Evolutionary conservation across 2,329 filamentous ascomycete species (phyloP).

Genomic region (Fusarium scirpi): DNA sequence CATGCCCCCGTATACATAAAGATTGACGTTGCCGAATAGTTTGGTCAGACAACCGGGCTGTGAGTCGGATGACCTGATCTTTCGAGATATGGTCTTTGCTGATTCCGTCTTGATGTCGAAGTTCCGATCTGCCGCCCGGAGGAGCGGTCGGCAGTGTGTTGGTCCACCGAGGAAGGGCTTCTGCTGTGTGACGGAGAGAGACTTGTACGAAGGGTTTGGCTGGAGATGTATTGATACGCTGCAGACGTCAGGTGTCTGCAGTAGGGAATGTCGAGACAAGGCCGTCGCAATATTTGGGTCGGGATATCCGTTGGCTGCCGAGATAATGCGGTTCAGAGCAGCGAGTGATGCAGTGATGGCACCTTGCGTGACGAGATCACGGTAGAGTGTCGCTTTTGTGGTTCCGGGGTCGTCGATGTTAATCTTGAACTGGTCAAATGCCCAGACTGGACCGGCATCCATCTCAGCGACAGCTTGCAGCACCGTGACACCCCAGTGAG

Average conservation of each 20-base stretch:
- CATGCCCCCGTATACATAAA: constrained; percentile 28
- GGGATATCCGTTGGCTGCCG: neutral
- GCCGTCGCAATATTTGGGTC: neutral
- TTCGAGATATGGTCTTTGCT: constrained; percentile 23
- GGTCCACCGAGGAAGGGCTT: constrained; percentile 12
- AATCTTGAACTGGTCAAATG: constrained; percentile 34
- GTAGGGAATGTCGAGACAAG: neutral
- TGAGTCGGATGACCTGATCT: constrained; percentile 32
- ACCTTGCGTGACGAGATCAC: constrained; percentile 19
- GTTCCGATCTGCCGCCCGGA: constrained; percentile 16
- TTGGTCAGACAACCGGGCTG: constrained; percentile 32
- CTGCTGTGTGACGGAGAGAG: constrained; percentile 7
- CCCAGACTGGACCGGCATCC: constrained; percentile 36
- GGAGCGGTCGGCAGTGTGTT: constrained; percentile 18
- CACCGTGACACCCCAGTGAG: constrained; percentile 37
- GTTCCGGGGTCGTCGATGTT: constrained; percentile 20
- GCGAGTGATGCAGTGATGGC: constrained; percentile 20
- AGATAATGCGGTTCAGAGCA: constrained; percentile 16
- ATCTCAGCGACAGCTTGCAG: constrained; percentile 34
- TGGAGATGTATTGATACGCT: constrained; percentile 7
- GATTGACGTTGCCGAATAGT: constrained; percentile 6
- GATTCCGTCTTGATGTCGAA: constrained; percentile 19
- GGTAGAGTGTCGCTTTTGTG: constrained; percentile 33
- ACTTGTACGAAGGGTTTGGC: neutral
- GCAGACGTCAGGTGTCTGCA: neutral